Conservation (phyloP, 2,329 filamentous ascomycete genomes). For the Tolypocladium ophioglossoides region DNA sequence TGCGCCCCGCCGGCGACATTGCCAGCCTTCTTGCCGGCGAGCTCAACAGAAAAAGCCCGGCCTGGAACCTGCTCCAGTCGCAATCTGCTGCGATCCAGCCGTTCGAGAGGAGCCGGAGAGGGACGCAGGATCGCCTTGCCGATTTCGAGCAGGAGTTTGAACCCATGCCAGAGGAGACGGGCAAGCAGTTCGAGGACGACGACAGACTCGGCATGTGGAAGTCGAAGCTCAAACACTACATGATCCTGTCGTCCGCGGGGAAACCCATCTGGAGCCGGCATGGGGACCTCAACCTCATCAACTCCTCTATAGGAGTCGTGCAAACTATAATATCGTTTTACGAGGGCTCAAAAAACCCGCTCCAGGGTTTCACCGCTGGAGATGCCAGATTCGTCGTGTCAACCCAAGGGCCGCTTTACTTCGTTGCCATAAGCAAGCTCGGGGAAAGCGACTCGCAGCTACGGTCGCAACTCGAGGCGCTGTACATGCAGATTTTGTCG, state of each 20-base stretch:
- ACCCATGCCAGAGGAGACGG: slow-evolving; percentile 47
- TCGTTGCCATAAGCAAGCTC: slow-evolving; percentile 85
- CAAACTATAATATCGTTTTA: slow-evolving; percentile 98
- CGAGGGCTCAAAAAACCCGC: slow-evolving; percentile 64
- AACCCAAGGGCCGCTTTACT: slow-evolving; percentile 77
- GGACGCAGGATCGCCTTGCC: slow-evolving; percentile 42
- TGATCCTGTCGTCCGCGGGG: slow-evolving; percentile 90
- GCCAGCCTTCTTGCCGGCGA: slow-evolving; percentile 74
- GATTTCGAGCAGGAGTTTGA: slow-evolving; percentile 74
- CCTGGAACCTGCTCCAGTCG: slow-evolving; percentile 56
- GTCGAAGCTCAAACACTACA: slow-evolving; percentile 89
- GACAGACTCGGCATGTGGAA: slow-evolving; percentile 67
- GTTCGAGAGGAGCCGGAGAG: slow-evolving; percentile 42
- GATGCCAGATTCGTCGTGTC: slow-evolving; percentile 76
- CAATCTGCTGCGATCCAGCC: slow-evolving; percentile 50
- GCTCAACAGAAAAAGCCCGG: slow-evolving; percentile 52
- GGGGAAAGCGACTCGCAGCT: slow-evolving; percentile 89
- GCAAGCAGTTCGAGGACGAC: slow-evolving; percentile 36
- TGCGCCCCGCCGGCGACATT: slow-evolving; percentile 56
- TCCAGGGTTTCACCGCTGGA: slow-evolving; percentile 81
- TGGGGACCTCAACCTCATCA: slow-evolving; percentile 80
- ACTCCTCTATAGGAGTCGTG: slow-evolving; percentile 86
- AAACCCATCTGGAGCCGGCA: slow-evolving; percentile 97
- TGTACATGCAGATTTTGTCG: slow-evolving; percentile 97
- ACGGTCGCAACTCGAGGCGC: slow-evolving; percentile 74